phyloP scores from a whole-genome alignment of 2,329 filamentous ascomycete genomes.

The Cytospora mali region DNA sequence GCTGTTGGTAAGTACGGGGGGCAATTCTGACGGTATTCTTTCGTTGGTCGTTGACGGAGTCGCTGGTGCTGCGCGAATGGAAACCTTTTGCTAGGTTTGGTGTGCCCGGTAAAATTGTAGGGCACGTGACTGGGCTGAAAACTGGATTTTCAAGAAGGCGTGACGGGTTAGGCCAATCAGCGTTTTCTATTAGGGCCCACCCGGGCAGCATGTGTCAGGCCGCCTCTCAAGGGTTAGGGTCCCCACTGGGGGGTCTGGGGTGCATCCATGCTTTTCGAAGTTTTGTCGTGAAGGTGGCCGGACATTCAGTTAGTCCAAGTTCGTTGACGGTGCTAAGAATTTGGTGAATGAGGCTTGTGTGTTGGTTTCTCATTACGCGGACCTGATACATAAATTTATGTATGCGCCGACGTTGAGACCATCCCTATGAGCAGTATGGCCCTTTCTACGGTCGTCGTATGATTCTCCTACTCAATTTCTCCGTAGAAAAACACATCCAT shows the following conservation, averaged over 20 bases:
- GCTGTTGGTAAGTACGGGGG: slow-evolving; percentile 25
- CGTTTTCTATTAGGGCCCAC: not conserved
- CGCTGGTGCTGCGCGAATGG: slow-evolving; percentile 12
- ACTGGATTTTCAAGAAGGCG: not conserved
- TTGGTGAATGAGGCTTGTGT: too few relatives aligned
- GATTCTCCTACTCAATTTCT: too few relatives aligned
- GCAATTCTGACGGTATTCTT: slow-evolving; percentile 24
- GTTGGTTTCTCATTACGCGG: not conserved
- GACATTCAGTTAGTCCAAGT: too few relatives aligned
- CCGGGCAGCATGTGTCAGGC: not conserved
- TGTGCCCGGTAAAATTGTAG: slow-evolving; percentile 16
- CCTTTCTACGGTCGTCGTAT: not conserved
- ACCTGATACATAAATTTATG: not conserved
- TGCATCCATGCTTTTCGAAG: not conserved
- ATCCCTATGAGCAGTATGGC: not conserved
- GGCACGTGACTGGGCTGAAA: slow-evolving; percentile 10
- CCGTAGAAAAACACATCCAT: not conserved
- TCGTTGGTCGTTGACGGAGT: slow-evolving; percentile 29
- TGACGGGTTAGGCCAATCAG: not conserved
- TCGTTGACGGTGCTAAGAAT: too few relatives aligned
- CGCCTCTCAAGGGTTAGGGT: not conserved
- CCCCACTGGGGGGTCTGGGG: not conserved
- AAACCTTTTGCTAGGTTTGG: slow-evolving; percentile 9
- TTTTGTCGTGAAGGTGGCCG: too few relatives aligned
- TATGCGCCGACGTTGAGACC: not conserved